Conservation (phyloP, 352 stramenopile species). For the Phytophthora meadii region DNA sequence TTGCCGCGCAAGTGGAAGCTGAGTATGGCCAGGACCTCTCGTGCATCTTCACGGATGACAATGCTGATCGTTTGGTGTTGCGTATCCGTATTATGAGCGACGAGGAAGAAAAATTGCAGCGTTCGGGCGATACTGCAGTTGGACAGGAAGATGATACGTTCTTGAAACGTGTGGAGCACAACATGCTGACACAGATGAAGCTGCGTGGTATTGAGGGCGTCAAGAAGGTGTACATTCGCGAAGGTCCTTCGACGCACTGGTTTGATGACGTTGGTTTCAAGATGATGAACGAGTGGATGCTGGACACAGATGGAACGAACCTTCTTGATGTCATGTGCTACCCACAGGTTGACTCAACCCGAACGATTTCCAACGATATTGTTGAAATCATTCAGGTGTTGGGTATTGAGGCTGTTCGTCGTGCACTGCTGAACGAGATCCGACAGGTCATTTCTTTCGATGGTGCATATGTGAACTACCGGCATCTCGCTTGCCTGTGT, state of each 20-base stretch:
- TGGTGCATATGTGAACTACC: slow-evolving; percentile 99
- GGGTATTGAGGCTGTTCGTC: slow-evolving; percentile 92
- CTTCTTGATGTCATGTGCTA: slow-evolving; percentile 97
- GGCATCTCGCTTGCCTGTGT: slow-evolving; percentile 97
- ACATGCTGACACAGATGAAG: slow-evolving; percentile 97
- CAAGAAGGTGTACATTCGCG: slow-evolving; percentile 98
- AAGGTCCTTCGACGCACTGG: slow-evolving; percentile 95
- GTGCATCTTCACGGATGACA: slow-evolving; percentile 98
- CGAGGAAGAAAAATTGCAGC: slow-evolving; percentile 88
- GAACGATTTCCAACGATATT: slow-evolving; percentile 99
- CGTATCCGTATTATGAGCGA: slow-evolving; percentile 98
- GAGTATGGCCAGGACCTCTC: slow-evolving; percentile 96
- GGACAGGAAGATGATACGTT: slow-evolving; percentile 95
- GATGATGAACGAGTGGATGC: slow-evolving; percentile 96
- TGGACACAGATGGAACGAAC: slow-evolving; percentile 99
- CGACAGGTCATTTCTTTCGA: slow-evolving; percentile 99
- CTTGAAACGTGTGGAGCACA: slow-evolving; percentile 98
- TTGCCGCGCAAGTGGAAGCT: slow-evolving; percentile 94
- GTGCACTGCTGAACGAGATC: slow-evolving; percentile 95
- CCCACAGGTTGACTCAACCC: slow-evolving; percentile 96
- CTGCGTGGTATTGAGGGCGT: slow-evolving; percentile 97
- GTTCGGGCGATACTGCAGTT: slow-evolving; percentile 84
- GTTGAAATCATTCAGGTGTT: slow-evolving; percentile 98
- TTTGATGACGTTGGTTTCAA: slow-evolving; percentile 96
- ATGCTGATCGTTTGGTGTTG: slow-evolving; percentile 97